phyloP scores from a whole-genome alignment of 2,329 filamentous ascomycete species.

The Colletotrichum chlorophyti region DNA sequence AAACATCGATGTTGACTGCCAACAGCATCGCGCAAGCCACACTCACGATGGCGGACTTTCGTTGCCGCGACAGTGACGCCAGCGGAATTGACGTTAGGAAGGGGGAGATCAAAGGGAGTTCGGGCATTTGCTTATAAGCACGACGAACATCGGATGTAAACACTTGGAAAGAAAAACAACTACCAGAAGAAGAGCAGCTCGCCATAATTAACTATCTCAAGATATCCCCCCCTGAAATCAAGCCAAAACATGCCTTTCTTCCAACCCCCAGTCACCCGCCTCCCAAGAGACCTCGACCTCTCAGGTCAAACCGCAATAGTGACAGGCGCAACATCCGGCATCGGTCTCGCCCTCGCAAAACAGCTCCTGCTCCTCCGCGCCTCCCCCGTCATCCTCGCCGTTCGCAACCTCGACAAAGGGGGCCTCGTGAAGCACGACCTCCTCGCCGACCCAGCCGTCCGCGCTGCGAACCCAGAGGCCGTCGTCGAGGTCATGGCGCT shows the following conservation, averaged over 20 bases:
- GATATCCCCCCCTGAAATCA: too few relatives aligned
- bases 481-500: slow-evolving; percentile 17
- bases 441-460: slow-evolving; percentile 1
- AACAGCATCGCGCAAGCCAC: too few relatives aligned
- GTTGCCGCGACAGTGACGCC: neutral
- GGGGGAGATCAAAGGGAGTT: neutral
- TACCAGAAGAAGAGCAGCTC: too few relatives aligned
- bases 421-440: slow-evolving; percentile 31
- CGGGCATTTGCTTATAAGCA: neutral
- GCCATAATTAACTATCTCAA: neutral
- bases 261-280: neutral
- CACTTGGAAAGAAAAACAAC: neutral
- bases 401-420: slow-evolving; percentile 40
- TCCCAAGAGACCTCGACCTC: slow-evolving; percentile 20
- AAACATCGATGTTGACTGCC: too few relatives aligned
- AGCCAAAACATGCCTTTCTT: neutral
- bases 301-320: slow-evolving; percentile 42
- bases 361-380: slow-evolving; percentile 43
- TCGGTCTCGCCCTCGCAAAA: slow-evolving; percentile 46
- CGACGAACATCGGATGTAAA: too few relatives aligned
- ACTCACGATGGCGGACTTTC: neutral
- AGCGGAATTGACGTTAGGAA: neutral
- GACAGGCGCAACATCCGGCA: slow-evolving; percentile 50
- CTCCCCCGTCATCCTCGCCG: slow-evolving; percentile 48
- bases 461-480: neutral